Conservation (phyloP, 305 asterid species). For the Fraxinus floribunda region DNA sequence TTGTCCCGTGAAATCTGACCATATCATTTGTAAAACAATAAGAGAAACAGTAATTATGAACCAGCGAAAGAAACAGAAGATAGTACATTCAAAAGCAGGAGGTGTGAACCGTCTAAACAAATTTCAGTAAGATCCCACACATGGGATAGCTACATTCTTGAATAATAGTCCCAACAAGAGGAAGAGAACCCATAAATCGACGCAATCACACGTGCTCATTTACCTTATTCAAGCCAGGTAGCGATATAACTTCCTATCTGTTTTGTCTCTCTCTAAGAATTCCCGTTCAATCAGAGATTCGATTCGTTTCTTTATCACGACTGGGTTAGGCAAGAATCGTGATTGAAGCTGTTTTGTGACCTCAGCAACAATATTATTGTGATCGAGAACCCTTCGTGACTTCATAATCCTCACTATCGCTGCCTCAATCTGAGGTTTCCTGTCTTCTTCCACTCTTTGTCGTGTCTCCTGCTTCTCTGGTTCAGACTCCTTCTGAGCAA, state of each 20-base stretch:
- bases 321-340: slow-evolving; percentile 34
- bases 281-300: slow-evolving; percentile 36
- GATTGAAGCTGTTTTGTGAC: slow-evolving; percentile 35
- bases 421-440: slow-evolving; percentile 35
- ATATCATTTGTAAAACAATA: not conserved
- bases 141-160: not conserved
- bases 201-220: not conserved
- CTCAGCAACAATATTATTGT: slow-evolving; percentile 33
- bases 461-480: slow-evolving; percentile 33
- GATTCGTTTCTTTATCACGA: slow-evolving; percentile 34
- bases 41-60: not conserved
- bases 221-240: slow-evolving; percentile 29
- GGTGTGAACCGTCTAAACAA: not conserved
- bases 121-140: not conserved
- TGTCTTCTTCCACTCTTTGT: slow-evolving; percentile 34
- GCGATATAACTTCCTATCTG: slow-evolving; percentile 35
- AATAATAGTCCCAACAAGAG: slow-evolving; percentile 13
- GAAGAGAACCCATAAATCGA: not conserved
- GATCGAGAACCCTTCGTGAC: slow-evolving; percentile 33
- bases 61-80: not conserved
- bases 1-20: not conserved
- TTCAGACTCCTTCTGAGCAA: slow-evolving; percentile 35
- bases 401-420: slow-evolving; percentile 37
- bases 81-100: not conserved
- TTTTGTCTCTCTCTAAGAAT: slow-evolving; percentile 33